A percentile compares a stretch with the other conserved stretches of the same genome.
These are phyloP conservation scores for Aristolochia fimbriata DNA, from an alignment of 164 flowering plant species.

Conservation along the genomic window DNA sequence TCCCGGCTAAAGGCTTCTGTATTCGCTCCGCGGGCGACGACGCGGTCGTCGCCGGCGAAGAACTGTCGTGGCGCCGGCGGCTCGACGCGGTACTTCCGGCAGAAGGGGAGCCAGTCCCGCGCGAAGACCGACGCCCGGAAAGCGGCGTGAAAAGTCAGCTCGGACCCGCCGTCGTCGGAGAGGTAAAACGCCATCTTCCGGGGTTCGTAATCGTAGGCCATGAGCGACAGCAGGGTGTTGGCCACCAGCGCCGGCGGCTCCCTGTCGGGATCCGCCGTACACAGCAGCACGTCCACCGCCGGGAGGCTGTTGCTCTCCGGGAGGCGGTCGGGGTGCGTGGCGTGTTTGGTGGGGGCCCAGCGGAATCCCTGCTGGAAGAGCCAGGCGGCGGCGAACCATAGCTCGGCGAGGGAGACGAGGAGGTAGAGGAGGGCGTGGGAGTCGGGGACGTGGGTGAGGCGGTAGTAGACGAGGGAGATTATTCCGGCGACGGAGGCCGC, in stretches of 20 bases:
- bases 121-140: constrained; percentile 17
- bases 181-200: constrained; percentile 17
- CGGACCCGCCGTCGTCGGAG: constrained; percentile 25
- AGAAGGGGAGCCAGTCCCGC: constrained; percentile 20
- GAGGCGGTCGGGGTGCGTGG: constrained; percentile 12
- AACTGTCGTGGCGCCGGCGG: constrained; percentile 13
- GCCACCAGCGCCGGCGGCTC: constrained; percentile 22
- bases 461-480: constrained; percentile 15
- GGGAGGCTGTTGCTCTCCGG: constrained; percentile 11
- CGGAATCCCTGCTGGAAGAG: constrained; percentile 23
- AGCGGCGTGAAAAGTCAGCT: constrained; percentile 20
- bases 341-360: constrained; percentile 24
- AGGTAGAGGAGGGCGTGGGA: constrained; percentile 11
- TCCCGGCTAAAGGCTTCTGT: constrained; percentile 13
- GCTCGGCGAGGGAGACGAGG: constrained; percentile 16
- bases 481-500: constrained; percentile 11
- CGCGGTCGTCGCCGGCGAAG: constrained; percentile 6
- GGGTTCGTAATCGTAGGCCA: constrained; percentile 21
- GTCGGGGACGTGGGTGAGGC: constrained; percentile 12
- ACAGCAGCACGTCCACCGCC: constrained; percentile 16
- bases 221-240: constrained; percentile 18
- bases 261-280: constrained; percentile 23
- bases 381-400: constrained; percentile 20
- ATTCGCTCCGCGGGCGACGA: background rate
- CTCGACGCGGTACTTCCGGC: constrained; percentile 18